Base-by-base conservation (phyloP, 306 rosid genomes). In the Quercus alba region DNA sequence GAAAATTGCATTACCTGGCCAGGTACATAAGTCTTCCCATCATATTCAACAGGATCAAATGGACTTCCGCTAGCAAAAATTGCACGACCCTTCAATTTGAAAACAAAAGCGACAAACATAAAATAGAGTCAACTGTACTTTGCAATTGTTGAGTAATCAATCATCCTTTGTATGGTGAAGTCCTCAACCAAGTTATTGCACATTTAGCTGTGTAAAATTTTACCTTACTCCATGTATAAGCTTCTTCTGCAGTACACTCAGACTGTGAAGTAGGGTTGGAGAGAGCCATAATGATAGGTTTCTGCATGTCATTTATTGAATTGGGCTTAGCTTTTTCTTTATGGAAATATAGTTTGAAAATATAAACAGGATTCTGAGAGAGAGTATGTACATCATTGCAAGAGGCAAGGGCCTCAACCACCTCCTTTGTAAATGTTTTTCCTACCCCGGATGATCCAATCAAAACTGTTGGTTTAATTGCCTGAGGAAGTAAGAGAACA, bases 21-120 rank as follows among this genome's bases (percentile, higher is more conserved):
- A 23, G 97, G 84, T 56, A 76, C 58, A 62, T 82, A 94, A 78
- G 81, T 86, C 79, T 90, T 90, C 64, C 98, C 98, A 1, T 90
- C 79, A 85, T 85, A 85, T 83, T 94, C 92, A 54, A 94, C 63
- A 11, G 94, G 97, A 81, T 92, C 97, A 74, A 94, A 94, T 78
- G 98, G 98, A 87, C 98, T 94, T 72, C 98, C 98, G 18, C 97
- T 94, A 6, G 98, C 98, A 21, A 89, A 94, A 64, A 92, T 94
- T 73, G 98, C 93, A 55, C 96, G 91, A 14, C 98, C 98, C 97
- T 94, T 35, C 64, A 9, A 66, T 71, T 59, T 5, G 26, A 20
- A 78, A 81, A 56, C 4, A 44, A 25, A 61, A 75, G 70, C 68
- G 35, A 62, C 38, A 74, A 80, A 70, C 52, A 25, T 28, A 35